phyloP scores from a whole-genome alignment of 2,329 filamentous ascomycete species.

The Nemania sp. region DNA sequence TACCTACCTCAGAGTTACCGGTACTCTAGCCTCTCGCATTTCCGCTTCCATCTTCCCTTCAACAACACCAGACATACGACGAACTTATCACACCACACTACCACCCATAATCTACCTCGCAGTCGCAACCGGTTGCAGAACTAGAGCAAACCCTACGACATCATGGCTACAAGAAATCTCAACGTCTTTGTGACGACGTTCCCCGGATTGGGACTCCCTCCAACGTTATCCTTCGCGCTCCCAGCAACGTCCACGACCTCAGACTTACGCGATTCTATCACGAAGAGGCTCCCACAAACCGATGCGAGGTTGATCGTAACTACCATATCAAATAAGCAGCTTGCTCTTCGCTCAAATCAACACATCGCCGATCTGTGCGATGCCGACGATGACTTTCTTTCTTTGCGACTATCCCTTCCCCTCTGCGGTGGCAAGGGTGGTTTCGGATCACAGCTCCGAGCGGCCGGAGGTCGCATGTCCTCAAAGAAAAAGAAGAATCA shows the following conservation, averaged over 20 bases:
- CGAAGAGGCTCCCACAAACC: conserved; percentile 62
- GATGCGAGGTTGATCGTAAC: conserved; percentile 74
- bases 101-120: background rate
- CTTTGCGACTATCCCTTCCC: conserved; percentile 77
- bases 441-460: conserved; percentile 95
- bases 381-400: conserved; percentile 70
- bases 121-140: background rate
- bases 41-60: conserved; percentile 28
- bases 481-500: conserved; percentile 86
- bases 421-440: conserved; percentile 94
- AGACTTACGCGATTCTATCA: conserved; percentile 67
- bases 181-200: conserved; percentile 89
- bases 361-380: conserved; percentile 66
- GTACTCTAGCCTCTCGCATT: background rate
- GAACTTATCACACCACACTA: conserved; percentile 25
- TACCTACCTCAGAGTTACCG: background rate
- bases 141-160: conserved; percentile 9
- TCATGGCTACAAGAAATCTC: conserved; percentile 63
- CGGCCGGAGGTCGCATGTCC: conserved; percentile 97
- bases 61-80: conserved; percentile 35
- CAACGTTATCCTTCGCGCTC: conserved; percentile 80
- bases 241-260: conserved; percentile 66
- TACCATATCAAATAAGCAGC: conserved; percentile 75
- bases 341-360: conserved; percentile 57
- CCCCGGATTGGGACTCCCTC: conserved; percentile 77